These are phyloP conservation scores for Dendrobium officinale DNA, from an alignment of 106 monocot species.

Conservation along the genomic window DNA sequence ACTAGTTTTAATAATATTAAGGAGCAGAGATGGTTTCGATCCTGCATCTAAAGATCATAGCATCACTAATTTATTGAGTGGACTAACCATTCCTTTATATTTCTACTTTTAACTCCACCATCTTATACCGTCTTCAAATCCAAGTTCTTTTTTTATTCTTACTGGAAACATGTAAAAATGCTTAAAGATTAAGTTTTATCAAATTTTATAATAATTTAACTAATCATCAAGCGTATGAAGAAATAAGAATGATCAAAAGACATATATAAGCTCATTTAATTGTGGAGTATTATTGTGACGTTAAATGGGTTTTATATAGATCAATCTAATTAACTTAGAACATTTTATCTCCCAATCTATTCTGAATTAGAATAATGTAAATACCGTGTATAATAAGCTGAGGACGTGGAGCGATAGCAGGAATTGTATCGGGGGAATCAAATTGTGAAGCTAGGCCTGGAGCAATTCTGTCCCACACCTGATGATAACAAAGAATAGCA, in stretches of 20 bases:
- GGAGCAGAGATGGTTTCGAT: too few relatives aligned
- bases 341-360: not conserved
- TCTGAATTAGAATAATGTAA: not conserved
- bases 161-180: too few relatives aligned
- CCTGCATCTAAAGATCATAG: too few relatives aligned
- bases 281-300: not conserved
- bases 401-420: slow-evolving; percentile 57
- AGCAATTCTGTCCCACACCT: slow-evolving; percentile 97
- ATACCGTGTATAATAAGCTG: slow-evolving; percentile 68
- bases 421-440: slow-evolving; percentile 74
- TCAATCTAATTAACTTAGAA: not conserved
- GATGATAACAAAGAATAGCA: slow-evolving; percentile 9
- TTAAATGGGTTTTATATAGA: not conserved
- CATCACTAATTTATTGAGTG: too few relatives aligned
- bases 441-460: slow-evolving; percentile 76
- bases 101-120: too few relatives aligned
- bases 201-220: not conserved
- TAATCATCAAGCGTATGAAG: not conserved
- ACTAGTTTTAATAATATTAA: too few relatives aligned
- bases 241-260: not conserved
- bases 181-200: not conserved
- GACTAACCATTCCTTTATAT: too few relatives aligned
- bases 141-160: too few relatives aligned
- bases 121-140: too few relatives aligned
- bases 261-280: not conserved